These are phyloP conservation scores for Stemphylium vesicarium DNA, from an alignment of 2,329 filamentous ascomycete species.

Conservation along the genomic window DNA sequence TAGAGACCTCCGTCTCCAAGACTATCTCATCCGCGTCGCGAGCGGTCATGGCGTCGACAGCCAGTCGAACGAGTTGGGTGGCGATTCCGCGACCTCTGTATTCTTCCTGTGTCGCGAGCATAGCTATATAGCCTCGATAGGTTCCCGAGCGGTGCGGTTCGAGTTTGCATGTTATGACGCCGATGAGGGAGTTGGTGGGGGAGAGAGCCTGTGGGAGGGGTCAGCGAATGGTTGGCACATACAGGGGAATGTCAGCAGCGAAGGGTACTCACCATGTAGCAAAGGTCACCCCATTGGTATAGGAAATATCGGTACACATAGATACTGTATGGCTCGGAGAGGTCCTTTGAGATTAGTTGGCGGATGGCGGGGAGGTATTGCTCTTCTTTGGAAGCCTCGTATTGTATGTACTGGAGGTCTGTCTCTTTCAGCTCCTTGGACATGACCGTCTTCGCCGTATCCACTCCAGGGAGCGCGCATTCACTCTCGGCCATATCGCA, in stretches of 20 bases:
- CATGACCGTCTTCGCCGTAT: neutral
- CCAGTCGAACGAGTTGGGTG: slow-evolving; percentile 84
- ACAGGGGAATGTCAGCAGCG: neutral
- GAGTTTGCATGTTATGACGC: slow-evolving; percentile 93
- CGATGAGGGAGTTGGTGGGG: slow-evolving; percentile 67
- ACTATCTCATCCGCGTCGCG: slow-evolving; percentile 91
- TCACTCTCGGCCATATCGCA: slow-evolving; percentile 10
- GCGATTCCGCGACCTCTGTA: slow-evolving; percentile 85
- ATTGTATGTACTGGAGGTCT: slow-evolving; percentile 65
- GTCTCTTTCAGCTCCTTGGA: slow-evolving; percentile 11
- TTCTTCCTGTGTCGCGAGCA: slow-evolving; percentile 87
- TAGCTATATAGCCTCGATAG: slow-evolving; percentile 93
- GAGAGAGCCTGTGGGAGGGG: slow-evolving; percentile 38
- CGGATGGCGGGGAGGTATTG: slow-evolving; percentile 84
- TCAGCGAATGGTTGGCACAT: neutral
- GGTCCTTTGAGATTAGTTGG: slow-evolving; percentile 90
- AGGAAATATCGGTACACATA: slow-evolving; percentile 99
- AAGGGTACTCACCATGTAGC: slow-evolving; percentile 74
- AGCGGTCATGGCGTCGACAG: slow-evolving; percentile 88
- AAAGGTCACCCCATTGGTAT: slow-evolving; percentile 97
- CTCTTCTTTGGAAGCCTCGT: slow-evolving; percentile 65
- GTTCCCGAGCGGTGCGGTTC: slow-evolving; percentile 88
- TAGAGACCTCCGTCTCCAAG: slow-evolving; percentile 93
- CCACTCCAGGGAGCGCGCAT: neutral
- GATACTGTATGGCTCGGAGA: slow-evolving; percentile 98